Evolutionary conservation across 2,329 filamentous ascomycete genomes (phyloP).

Genomic region (Aspergillus costaricaensis): DNA sequence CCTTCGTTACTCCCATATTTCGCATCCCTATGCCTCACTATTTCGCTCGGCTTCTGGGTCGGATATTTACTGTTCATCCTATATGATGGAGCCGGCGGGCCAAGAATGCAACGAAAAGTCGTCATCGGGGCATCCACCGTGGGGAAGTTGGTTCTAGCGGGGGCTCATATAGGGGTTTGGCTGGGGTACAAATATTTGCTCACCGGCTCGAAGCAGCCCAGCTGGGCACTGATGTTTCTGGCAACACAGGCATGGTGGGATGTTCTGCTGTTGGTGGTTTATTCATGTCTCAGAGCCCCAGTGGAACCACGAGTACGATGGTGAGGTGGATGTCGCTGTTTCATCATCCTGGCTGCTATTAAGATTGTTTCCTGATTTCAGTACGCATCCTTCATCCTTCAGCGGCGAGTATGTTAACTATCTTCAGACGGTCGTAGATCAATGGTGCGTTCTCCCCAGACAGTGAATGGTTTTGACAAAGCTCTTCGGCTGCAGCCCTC

Average conservation of each 20-base stretch:
- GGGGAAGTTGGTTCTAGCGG: background rate
- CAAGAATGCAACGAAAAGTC: background rate
- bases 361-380: too few relatives aligned
- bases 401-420: too few relatives aligned
- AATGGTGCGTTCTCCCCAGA: too few relatives aligned
- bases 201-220: background rate
- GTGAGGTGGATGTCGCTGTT: background rate
- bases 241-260: constrained; percentile 8
- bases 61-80: background rate
- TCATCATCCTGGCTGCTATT: too few relatives aligned
- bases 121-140: background rate
- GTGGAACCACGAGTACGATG: background rate
- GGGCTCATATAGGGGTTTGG: background rate
- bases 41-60: background rate
- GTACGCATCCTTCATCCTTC: too few relatives aligned
- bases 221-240: constrained; percentile 1
- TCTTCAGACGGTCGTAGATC: too few relatives aligned
- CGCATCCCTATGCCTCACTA: background rate
- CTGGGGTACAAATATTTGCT: background rate
- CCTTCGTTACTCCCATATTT: background rate
- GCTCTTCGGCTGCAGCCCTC: too few relatives aligned
- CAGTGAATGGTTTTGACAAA: too few relatives aligned
- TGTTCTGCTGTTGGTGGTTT: background rate
- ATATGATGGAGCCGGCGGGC: background rate
- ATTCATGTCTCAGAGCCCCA: background rate